Base-by-base conservation (phyloP, 2,329 filamentous ascomycete species). In the Emmonsiellopsis sp. region DNA sequence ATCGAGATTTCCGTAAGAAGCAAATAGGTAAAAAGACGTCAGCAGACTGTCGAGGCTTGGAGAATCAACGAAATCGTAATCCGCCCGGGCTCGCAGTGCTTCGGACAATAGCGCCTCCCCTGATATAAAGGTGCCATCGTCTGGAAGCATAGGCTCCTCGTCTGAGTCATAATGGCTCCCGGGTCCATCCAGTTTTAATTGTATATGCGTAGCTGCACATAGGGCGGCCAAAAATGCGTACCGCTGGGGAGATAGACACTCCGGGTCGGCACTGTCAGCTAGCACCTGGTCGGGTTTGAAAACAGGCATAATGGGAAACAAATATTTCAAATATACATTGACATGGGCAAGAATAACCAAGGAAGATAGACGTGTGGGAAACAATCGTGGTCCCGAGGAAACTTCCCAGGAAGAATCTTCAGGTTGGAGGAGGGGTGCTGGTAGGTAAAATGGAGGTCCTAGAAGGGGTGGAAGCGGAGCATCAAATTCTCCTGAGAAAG, bases 1-100 rank as follows among this genome's bases (percentile, higher is more conserved):
- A 57, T 89, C 85, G 46, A 88, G 72, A 39, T 82, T 84, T 56
- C 86, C 85, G 65, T 85, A 82, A 54, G 84, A 85, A 39, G 81
- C 85, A 61, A 88, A 90, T 31, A 92, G 67, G 66, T 92, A 90
- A 68, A 87, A 89, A 52, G 85, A 89, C n/a, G 85, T 88, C 55
- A 84, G 81, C 9, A 74, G 64, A 7, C 63, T 68, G 44, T 69
- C 67, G 21, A 73, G 58, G 17, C 62, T 69, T n/a, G 72, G 64
- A 17, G 67, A 64, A 14, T 74, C 72, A 17, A 73, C 61, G 31
- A 70, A 60, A 46, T 74, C 68, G 46, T 68, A 69, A 21, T 68
- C 65, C 39, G 66, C 67, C 34, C 72, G 65, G n/a, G 72, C 68
- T 17, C 67, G 66, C 21, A 70, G 83, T 77, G 66, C 60, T 55